Evolutionary conservation across 2,329 filamentous ascomycete species (phyloP), one percentile per base, ranked within the genome.

Genomic region (Triangularia verruculosa): DNA sequence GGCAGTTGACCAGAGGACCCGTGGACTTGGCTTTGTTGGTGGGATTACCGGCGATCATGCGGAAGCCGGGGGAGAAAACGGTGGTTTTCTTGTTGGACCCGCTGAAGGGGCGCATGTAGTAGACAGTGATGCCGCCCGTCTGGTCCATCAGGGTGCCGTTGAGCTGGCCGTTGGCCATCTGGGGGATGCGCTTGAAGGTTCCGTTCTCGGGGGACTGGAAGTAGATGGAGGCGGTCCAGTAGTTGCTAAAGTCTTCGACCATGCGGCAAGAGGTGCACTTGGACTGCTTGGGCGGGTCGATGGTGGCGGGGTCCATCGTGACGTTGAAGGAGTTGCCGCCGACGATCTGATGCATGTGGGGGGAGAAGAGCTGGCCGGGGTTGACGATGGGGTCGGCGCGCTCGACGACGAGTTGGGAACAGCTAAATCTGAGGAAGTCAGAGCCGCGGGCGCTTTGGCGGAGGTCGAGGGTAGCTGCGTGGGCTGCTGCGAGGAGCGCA

Each of bases 231-330:
- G 66, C 66, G 1, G 66, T 67, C 66, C 66, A 91, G 76, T 91
- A 91, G 70, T 86, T 89, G 63, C 83, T 88, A 64, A 84, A 77
- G 73, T 90, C 88, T 66, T 85, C 77, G 27, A 80, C 78, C 65
- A 88, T 86, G 32, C 81, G 80, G 74, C 88, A 90, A 3, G 88
- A 87, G 1, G 88, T 88, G 74, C 89, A 91, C 15, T 80, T 81
- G 1, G 85, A 83, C 24, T 73, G 72, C 63, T 78, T 76, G 17
- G 83, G 82, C 34, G 80, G 76, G 9, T 79, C 77, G 69, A 83
- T 87, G 61, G 76, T 78, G 17, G 43, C 79, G 85, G 84, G 54
- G 74, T 77, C 68, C 84, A 80, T 67, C 3, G 65, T 67, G 55
- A 67, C 51, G 58, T 81, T 79, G 72, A 90, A 89, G 3, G 79